Evolutionary conservation across 768 basidiomycete genomes (phyloP), one percentile per base, ranked within the genome.

Genomic region (Suillus ampliporus): DNA sequence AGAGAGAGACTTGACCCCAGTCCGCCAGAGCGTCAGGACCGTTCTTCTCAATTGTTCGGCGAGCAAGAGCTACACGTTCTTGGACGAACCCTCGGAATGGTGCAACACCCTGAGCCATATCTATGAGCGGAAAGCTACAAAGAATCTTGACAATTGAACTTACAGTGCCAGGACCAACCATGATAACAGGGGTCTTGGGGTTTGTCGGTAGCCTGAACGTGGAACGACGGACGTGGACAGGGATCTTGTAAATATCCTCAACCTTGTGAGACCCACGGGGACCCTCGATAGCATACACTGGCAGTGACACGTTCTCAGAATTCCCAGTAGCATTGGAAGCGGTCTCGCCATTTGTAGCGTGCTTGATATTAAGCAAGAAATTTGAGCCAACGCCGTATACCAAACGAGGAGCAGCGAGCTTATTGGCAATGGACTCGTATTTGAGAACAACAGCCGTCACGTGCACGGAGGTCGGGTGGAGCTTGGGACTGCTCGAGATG

Each of bases 81-180:
- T 99, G 97, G 10, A 99, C 86, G 77, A 99, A 99, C 2, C 97
- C 97, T 64, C 97, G 92, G 93, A 99, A 99, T 10, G 97, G 97
- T 51, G 97, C 97, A 61, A 99, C 95, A 81, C 97, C 97, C 95
- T 97, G 62, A 65, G 44, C 65, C 47, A 23, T 53, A 44, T 51
- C 68, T 67, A 65, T 50, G 51, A 64, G 54, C 59, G 11, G 2
- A 13, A 47, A n/a, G 61, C 28, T 26, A 43, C 35, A 56, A 51
- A 31, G 9, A 37, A 26, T 15, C 9, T 26, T 28, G 4, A 60
- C 31, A 21, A 15, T 37, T 51, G 43, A 44, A 86, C 93, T 80
- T 74, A 97, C 95, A 61, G 96, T 99, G 58, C 97, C 97, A 64
- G 97, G 97, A 46, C 97, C 97, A 74, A 99, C 87, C 97, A 99